These are phyloP conservation scores for Coemansia sp. DNA, from an alignment of 192 early-diverging fungal genomes.

Conservation along the genomic window DNA sequence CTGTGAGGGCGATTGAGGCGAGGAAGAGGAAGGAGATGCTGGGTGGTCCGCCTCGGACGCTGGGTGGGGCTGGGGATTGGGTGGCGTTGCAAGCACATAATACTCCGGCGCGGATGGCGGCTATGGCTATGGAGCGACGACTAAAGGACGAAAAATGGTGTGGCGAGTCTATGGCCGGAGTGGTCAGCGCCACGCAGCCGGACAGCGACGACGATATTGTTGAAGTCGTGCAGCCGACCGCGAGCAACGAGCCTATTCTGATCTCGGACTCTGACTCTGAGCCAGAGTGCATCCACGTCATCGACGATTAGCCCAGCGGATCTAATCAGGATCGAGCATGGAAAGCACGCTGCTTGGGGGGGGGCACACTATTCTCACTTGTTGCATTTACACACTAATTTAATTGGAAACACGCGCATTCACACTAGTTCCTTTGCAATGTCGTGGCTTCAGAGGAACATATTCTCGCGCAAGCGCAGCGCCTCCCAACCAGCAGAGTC, in stretches of 20 bases:
- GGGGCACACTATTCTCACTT: not conserved
- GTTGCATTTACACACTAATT: not conserved
- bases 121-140: constrained; percentile 32
- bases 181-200: constrained; percentile 2
- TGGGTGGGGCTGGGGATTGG: not conserved
- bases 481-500: constrained; percentile 15
- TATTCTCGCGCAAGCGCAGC: constrained; percentile 15
- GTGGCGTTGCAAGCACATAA: not conserved
- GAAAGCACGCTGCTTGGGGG: no score
- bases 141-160: constrained; percentile 43
- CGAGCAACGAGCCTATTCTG: not conserved
- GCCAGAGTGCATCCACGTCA: not conserved
- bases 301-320: constrained; percentile 2
- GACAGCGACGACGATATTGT: constrained; percentile 16
- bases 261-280: constrained; percentile 36
- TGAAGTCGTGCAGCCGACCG: not conserved
- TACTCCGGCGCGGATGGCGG: constrained; percentile 45
- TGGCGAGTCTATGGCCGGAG: constrained; percentile 19
- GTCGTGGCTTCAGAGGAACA: constrained; percentile 28
- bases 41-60: constrained; percentile 11
- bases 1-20: constrained; percentile 14
- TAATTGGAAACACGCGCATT: not conserved
- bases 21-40: constrained; percentile 10
- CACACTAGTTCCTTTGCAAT: not conserved
- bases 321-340: not conserved